Evolutionary conservation across 202 grass and related monocot genomes (phyloP).

Genomic region (Eragrostis tef): DNA sequence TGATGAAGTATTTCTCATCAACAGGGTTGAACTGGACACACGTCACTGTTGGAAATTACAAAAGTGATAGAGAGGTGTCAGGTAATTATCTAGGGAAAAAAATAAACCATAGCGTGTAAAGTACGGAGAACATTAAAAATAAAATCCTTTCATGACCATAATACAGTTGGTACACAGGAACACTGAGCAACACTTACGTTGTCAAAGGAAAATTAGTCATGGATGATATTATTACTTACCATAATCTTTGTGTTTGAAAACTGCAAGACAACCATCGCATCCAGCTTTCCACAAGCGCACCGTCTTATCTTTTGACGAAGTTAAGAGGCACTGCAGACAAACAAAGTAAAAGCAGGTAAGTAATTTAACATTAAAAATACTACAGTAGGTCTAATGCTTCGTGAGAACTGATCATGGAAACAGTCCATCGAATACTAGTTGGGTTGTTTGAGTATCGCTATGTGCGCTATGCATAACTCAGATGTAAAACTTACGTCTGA

Average conservation of each 20-base stretch:
- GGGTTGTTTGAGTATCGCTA: background rate
- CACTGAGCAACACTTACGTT: background rate
- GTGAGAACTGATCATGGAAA: background rate
- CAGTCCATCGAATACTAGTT: background rate
- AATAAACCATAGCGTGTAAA: background rate
- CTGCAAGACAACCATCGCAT: conserved; percentile 60
- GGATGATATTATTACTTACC: conserved; percentile 59
- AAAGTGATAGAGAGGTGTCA: conserved; percentile 35
- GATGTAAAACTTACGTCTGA: conserved; percentile 70
- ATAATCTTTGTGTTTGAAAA: conserved; percentile 84
- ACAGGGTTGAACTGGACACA: conserved; percentile 85
- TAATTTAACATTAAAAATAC: background rate
- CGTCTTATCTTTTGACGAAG: conserved; percentile 89
- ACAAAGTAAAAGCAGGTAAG: conserved; percentile 34
- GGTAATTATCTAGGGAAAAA: conserved; percentile 11
- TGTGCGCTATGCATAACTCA: background rate
- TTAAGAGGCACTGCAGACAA: conserved; percentile 78
- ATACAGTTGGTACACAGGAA: conserved; percentile 16
- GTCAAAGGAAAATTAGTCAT: background rate
- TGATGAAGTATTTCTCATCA: conserved; percentile 82
- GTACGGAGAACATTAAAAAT: background rate
- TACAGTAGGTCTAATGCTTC: background rate
- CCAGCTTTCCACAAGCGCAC: conserved; percentile 93
- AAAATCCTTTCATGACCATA: background rate
- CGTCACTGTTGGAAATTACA: conserved; percentile 67